phyloP scores from a whole-genome alignment of 164 flowering plant species.

The Vitis amurensis region DNA sequence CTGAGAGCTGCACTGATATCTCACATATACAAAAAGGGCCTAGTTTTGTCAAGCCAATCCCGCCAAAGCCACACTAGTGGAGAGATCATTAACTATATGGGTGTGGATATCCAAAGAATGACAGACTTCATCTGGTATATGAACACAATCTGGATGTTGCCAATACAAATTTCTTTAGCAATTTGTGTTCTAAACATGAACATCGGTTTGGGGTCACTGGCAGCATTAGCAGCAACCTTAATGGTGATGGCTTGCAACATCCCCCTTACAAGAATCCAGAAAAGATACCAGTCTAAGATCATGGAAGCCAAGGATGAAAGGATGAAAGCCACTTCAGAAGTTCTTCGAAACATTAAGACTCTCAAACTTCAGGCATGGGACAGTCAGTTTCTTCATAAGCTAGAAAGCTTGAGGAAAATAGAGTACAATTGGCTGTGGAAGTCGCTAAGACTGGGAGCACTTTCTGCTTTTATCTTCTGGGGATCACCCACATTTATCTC shows the following conservation, averaged over 20 bases:
- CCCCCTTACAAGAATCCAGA: conserved; percentile 74
- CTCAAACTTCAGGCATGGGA: conserved; percentile 98
- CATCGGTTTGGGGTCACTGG: conserved; percentile 67
- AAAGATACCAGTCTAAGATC: conserved; percentile 63
- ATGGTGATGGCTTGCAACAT: conserved; percentile 72
- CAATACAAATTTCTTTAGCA: conserved; percentile 83
- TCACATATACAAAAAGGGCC: conserved; percentile 77
- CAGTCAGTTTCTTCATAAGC: conserved; percentile 55
- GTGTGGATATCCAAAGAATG: conserved; percentile 87
- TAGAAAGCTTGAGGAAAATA: conserved; percentile 53
- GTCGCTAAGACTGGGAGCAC: conserved; percentile 52
- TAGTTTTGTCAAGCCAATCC: conserved; percentile 68
- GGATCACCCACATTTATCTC: conserved; percentile 89
- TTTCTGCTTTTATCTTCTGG: conserved; percentile 81
- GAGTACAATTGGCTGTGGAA: conserved; percentile 81
- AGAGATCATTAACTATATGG: conserved; percentile 89
- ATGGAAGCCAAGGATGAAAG: conserved; percentile 84
- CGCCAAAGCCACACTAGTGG: conserved; percentile 85
- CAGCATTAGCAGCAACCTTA: conserved; percentile 69
- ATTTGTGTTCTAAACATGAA: conserved; percentile 56
- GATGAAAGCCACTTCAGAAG: conserved; percentile 89
- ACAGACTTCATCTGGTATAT: conserved; percentile 82
- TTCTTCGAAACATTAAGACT: conserved; percentile 78
- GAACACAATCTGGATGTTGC: conserved; percentile 82
- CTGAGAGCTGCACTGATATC: conserved; percentile 79